Evolutionary conservation across 1,284 basidiomycete species (phyloP), one percentile per base, ranked within the genome.

Genomic region (Ceratobasidium sp.): DNA sequence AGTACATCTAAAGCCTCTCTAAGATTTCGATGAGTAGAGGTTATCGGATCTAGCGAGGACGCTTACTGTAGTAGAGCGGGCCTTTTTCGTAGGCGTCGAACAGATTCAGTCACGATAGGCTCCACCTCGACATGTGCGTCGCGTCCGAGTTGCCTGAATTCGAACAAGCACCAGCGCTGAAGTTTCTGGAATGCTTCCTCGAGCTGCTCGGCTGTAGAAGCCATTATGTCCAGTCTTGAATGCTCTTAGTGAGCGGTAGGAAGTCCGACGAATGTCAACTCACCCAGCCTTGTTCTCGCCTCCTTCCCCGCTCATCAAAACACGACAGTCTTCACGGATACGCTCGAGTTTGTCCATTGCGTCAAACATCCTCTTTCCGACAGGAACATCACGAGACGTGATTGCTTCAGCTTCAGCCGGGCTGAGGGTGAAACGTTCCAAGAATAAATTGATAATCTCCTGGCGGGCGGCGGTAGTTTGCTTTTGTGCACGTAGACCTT

Each of bases 171-270:
- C 91, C 94, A 98, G 67, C 95, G 91, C 78, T 93, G 89, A 27
- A 98, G 89, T 86, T 98, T 98, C 78, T 94, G 91, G 84, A 96
- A 97, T 0, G 92, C 96, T 78, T 93, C 91, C 82, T 99, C 96
- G 65, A 99, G 90, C 79, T 95, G 90, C 12, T 91, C 87, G 0
- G 93, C 91, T 0, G 95, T 97, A 12, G 90, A 87, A 0, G 92
- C 86, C 91, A 99, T 95, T 78, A 99, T 96, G 82, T 98, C 96
- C 70, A 94, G 85, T 1, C 95, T 96, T 57, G 33, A 38, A 54
- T 50, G 46, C 65, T 55, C 5, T 46, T 67, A 54, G 71, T n/a
- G n/a, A 44, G 41, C 14, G 20, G 5, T 8, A 23, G 44, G 64
- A n/a, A 30, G 20, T 33, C 10, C 1, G 44, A 3, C 38, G 50